Evolutionary conservation across 2,329 filamentous ascomycete genomes (phyloP), one percentile per base, ranked within the genome.

Genomic region (Epicoccum sorghinum): DNA sequence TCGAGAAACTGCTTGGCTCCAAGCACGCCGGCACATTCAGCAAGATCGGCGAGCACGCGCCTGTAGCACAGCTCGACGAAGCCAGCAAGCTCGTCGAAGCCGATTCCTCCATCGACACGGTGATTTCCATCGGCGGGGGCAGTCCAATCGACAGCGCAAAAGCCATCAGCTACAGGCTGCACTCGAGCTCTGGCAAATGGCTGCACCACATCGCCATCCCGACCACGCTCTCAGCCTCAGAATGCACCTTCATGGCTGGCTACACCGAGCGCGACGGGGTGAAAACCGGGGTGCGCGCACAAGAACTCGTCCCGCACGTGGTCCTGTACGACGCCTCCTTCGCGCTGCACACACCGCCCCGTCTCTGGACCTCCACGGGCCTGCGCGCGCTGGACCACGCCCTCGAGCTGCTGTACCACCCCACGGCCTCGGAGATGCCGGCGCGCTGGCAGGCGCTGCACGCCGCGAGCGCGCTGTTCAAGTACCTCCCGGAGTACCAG

Each of bases 321-420:
- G 76, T 84, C n/a, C 70, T 84, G 14, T 85, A 85, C 67, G 83
- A 85, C 62, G 66, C 79, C 12, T 73, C 68, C 1, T 83, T 83
- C 54, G 81, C 77, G 0, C 65, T 78, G 13, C 70, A 84, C 50
- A 85, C 83, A 3, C 83, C 83, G 0, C 67, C 72, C 14, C 69
- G 73, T 33, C 72, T 85, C 1, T 83, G 79, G 74, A 67, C 81
- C 44, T 78, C 77, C 46, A 85, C 82, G 0, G 83, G 78, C 0
- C 67, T 86, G 49, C 71, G 82, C 10, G 80, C 83, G 0, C 67
- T 85, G 50, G 82, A 85, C 60, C 83, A 86, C 58, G 81, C 83
- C 0, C 71, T 85, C 43, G 83, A 86, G 64, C 53, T 78, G 1
- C 69, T 82, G 54, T 84, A 84, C 59, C 80, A 85, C 53, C 79